Conservation (phyloP, 768 basidiomycete genomes). For the Gymnopilus junonius region DNA sequence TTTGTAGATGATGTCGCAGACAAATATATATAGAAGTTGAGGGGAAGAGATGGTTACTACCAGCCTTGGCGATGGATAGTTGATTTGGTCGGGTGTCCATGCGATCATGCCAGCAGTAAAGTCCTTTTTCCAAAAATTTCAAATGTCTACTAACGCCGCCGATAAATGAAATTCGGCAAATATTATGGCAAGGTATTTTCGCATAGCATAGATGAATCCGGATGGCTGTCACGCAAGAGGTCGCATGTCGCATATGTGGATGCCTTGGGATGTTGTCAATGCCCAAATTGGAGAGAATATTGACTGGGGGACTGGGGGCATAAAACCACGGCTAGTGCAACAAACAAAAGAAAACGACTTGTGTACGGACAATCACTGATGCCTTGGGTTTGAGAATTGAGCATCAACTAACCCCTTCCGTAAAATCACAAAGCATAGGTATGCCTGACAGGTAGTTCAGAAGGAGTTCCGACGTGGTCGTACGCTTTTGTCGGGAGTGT, state of each 20-base stretch:
- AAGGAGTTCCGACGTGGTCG: not conserved
- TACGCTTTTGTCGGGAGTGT: not conserved
- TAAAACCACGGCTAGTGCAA: not conserved
- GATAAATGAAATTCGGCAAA: not conserved
- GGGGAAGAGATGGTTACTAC: not conserved
- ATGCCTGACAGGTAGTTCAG: not conserved
- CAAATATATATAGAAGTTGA: not conserved
- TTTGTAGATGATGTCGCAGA: not conserved
- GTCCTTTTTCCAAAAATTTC: not conserved
- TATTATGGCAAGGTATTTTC: not conserved
- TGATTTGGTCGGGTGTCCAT: not conserved
- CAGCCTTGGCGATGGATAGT: not conserved
- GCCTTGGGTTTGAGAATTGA: not conserved
- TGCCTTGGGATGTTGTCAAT: not conserved
- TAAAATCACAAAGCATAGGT: conserved; percentile 2
- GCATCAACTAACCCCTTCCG: not conserved
- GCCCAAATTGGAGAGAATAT: not conserved
- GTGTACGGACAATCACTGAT: not conserved
- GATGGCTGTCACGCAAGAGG: not conserved
- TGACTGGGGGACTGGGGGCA: not conserved
- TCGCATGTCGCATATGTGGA: not conserved
- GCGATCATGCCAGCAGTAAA: not conserved
- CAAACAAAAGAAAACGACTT: not conserved
- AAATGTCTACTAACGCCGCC: not conserved
- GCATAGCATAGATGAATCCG: not conserved